phyloP scores from a whole-genome alignment of 371 early-diverging fungal genomes.

The Lichtheimia ornata region DNA sequence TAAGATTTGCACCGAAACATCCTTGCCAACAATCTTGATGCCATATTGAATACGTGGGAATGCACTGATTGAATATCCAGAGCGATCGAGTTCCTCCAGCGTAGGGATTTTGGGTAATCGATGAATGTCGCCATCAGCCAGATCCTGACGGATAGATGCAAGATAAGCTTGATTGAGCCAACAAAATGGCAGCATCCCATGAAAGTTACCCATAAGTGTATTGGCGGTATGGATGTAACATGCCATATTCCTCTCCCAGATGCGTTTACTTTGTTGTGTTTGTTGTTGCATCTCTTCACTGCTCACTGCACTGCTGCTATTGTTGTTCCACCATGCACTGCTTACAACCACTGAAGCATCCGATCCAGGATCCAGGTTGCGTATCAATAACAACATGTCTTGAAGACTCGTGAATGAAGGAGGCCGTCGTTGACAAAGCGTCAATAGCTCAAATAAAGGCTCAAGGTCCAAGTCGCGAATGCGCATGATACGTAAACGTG shows the following conservation, averaged over 20 bases:
- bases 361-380: not conserved
- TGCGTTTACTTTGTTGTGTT: no score
- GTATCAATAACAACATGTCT: slow-evolving; percentile 3
- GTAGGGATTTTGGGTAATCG: slow-evolving; percentile 11
- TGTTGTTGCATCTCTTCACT: not conserved
- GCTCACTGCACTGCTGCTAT: not conserved
- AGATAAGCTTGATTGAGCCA: slow-evolving; percentile 12
- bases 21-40: slow-evolving; percentile 12
- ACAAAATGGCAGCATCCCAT: slow-evolving; percentile 11
- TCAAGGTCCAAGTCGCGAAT: slow-evolving; percentile 6
- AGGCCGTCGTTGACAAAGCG: not conserved
- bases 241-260: slow-evolving; percentile 8
- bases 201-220: slow-evolving; percentile 10
- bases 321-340: not conserved
- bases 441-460: slow-evolving; percentile 7
- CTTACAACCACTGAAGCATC: no score
- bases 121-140: not conserved
- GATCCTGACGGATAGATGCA: not conserved
- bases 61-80: slow-evolving; percentile 11
- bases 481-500: not conserved
- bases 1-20: slow-evolving; percentile 12
- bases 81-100: slow-evolving; percentile 11
- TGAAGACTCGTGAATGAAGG: not conserved
- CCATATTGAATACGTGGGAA: slow-evolving; percentile 11
- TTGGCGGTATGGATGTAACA: slow-evolving; percentile 10